Percentiles rank a stretch among this genome's conserved stretches.
phyloP scores from a whole-genome alignment of 441 rosid genomes.

The Bocquillonia castaneifolia region DNA sequence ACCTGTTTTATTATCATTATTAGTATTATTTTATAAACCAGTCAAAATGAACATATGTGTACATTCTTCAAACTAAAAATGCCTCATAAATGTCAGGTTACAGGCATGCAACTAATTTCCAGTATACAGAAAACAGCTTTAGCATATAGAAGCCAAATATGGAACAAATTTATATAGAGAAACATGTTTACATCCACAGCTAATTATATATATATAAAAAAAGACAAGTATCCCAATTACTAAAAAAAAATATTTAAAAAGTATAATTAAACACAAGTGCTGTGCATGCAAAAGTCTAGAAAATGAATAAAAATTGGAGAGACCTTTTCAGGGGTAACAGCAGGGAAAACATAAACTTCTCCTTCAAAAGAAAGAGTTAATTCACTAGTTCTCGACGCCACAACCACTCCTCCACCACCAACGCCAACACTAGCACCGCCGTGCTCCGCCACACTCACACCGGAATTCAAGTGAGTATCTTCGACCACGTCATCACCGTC shows the following conservation, averaged over 20 bases:
- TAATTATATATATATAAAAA: too few species aligned
- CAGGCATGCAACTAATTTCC: neutral
- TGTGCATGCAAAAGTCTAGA: neutral
- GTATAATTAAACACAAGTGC: too few species aligned
- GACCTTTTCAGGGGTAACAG: conserved; percentile 56
- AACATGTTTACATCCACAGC: too few species aligned
- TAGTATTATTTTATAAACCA: too few species aligned
- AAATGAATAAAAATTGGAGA: neutral
- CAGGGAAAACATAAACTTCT: conserved; percentile 65
- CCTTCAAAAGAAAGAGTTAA: conserved; percentile 70
- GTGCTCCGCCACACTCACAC: conserved; percentile 35
- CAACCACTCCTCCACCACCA: conserved; percentile 25
- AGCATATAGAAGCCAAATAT: too few species aligned
- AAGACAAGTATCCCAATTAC: too few species aligned
- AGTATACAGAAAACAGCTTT: too few species aligned
- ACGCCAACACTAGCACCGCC: conserved; percentile 20
- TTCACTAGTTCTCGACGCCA: conserved; percentile 52
- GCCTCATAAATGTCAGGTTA: neutral
- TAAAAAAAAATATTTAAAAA: too few species aligned
- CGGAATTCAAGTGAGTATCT: conserved; percentile 27
- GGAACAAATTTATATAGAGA: too few species aligned
- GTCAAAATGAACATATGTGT: conserved; percentile 17
- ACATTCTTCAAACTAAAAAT: neutral
- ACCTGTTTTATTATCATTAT: conserved; percentile 51
- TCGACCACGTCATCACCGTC: conserved; percentile 31